These are phyloP conservation scores for Viridothelium virens DNA, from an alignment of 495 filamentous ascomycete species.

Conservation along the genomic window DNA sequence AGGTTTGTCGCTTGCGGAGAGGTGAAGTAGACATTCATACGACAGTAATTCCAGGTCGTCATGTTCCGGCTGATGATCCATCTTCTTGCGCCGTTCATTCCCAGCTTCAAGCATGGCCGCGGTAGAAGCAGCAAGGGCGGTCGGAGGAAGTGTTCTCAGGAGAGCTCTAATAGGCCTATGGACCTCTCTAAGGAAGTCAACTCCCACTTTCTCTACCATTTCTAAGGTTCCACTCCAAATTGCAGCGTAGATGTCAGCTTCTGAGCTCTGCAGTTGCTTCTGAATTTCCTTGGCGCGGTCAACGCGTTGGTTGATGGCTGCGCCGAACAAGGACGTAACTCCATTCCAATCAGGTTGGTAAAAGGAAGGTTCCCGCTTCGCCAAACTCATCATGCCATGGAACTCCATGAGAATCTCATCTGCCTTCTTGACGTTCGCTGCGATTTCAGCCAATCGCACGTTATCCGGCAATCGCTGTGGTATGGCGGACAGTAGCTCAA, in stretches of 20 bases:
- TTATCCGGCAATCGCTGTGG: neutral
- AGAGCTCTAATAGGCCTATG: slow-evolving; percentile 11
- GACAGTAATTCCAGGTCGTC: slow-evolving; percentile 19
- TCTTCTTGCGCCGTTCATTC: slow-evolving; percentile 15
- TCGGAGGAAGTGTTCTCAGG: slow-evolving; percentile 18
- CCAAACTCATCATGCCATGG: slow-evolving; percentile 17
- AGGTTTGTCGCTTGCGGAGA: slow-evolving; percentile 29
- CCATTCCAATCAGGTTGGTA: slow-evolving; percentile 18
- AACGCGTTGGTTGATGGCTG: slow-evolving; percentile 17
- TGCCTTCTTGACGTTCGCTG: neutral
- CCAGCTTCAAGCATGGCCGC: slow-evolving; percentile 16
- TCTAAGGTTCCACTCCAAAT: slow-evolving; percentile 23
- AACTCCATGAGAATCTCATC: neutral
- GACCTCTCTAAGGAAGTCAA: slow-evolving; percentile 19
- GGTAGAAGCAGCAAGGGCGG: slow-evolving; percentile 17
- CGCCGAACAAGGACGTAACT: slow-evolving; percentile 13
- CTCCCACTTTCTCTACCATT: slow-evolving; percentile 19
- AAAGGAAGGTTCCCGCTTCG: slow-evolving; percentile 18
- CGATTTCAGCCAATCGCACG: neutral
- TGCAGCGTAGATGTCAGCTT: slow-evolving; percentile 22
- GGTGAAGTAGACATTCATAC: slow-evolving; percentile 24
- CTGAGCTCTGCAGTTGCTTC: slow-evolving; percentile 16
- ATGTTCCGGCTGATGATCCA: slow-evolving; percentile 17
- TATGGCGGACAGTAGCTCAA: neutral
- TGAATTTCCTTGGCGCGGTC: slow-evolving; percentile 19